These are phyloP conservation scores for Aphanomyces cochlioides DNA, from an alignment of 352 stramenopile species.

Conservation along the genomic window DNA sequence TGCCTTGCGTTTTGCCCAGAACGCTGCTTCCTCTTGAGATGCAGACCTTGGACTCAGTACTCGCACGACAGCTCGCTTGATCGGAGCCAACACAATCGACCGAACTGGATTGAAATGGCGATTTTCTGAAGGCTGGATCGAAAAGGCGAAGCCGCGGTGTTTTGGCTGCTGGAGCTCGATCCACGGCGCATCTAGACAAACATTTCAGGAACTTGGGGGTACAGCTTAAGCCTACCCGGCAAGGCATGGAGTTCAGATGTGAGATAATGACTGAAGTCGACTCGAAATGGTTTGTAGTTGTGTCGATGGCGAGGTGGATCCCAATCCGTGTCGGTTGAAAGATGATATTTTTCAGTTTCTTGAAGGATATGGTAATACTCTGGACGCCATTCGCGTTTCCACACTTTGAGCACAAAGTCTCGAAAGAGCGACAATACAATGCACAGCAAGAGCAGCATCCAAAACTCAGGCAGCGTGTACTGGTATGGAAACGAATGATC, in stretches of 20 bases:
- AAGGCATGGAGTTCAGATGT: slow-evolving; percentile 47
- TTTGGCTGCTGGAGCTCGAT: not conserved
- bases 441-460: slow-evolving; percentile 65
- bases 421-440: slow-evolving; percentile 68
- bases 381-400: slow-evolving; percentile 75
- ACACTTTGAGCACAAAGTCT: slow-evolving; percentile 81
- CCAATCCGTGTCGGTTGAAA: slow-evolving; percentile 51
- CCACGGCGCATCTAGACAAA: slow-evolving; percentile 1
- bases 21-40: slow-evolving; percentile 1
- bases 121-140: slow-evolving; percentile 68
- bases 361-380: slow-evolving; percentile 88
- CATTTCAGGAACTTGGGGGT: not conserved
- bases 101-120: slow-evolving; percentile 76
- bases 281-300: slow-evolving; percentile 65
- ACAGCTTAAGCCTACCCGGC: slow-evolving; percentile 1
- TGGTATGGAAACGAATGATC: slow-evolving; percentile 78
- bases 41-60: slow-evolving; percentile 16
- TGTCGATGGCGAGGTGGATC: slow-evolving; percentile 45
- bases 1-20: slow-evolving; percentile 36
- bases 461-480: slow-evolving; percentile 69
- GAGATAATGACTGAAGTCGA: slow-evolving; percentile 59
- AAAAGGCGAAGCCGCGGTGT: slow-evolving; percentile 84
- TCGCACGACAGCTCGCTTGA: slow-evolving; percentile 39
- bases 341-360: slow-evolving; percentile 55
- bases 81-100: slow-evolving; percentile 65